A percentile compares a stretch with the other conserved stretches of the same genome.
Evolutionary conservation across 2,329 filamentous ascomycete species (phyloP).

Genomic region (Teratosphaeria nubilosa): DNA sequence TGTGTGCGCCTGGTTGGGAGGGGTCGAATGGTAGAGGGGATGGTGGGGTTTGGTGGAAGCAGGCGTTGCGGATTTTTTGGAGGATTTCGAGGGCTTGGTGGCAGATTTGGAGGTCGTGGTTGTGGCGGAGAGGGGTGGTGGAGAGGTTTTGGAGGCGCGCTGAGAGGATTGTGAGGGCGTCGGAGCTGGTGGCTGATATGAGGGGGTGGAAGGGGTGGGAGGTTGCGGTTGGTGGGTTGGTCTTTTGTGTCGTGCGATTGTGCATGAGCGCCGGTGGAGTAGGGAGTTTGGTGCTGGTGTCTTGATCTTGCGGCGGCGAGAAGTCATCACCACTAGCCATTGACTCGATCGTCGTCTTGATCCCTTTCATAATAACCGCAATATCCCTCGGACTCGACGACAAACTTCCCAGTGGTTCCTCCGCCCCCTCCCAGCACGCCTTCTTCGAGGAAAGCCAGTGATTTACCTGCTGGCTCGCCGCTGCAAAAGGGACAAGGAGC

Average conservation of each 20-base stretch:
- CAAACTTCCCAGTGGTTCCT: not conserved
- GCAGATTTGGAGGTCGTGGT: not conserved
- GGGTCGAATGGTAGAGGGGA: not conserved
- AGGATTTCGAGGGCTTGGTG: not conserved
- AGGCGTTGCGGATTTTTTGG: not conserved
- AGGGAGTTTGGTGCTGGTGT: not conserved
- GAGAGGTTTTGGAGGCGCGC: not conserved
- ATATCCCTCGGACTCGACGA: not conserved
- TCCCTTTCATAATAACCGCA: not conserved
- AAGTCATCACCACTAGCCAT: not conserved
- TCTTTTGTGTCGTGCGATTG: not conserved
- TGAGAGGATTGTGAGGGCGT: not conserved
- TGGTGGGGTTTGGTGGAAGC: not conserved
- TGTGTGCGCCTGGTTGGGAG: not conserved
- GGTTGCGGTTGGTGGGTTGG: not conserved
- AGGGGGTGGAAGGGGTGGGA: not conserved
- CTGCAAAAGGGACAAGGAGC: not conserved
- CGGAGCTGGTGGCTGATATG: not conserved
- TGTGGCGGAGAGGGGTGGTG: not conserved
- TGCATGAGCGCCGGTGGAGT: not conserved
- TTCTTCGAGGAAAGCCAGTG: not conserved
- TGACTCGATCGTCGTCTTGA: not conserved
- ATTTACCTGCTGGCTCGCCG: not conserved
- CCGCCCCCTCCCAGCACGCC: too few species aligned
- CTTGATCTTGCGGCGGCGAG: not conserved